Percentiles rank a stretch among this genome's conserved stretches.
Conservation (phyloP, 371 early-diverging fungal genomes). For the Dichotomocladium elegans region DNA sequence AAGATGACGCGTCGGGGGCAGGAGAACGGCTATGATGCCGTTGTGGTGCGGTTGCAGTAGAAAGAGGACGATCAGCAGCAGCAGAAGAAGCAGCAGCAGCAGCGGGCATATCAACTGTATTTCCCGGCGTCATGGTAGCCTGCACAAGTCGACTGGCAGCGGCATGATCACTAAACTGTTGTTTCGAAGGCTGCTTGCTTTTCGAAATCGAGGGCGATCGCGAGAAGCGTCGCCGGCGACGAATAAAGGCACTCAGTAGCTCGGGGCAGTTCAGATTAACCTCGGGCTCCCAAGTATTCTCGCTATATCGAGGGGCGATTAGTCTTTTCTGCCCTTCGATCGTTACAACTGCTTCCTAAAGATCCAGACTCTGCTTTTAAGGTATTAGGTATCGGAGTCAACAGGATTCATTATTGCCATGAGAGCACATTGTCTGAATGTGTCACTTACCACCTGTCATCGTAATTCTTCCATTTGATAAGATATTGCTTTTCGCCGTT, state of each 20-base stretch:
- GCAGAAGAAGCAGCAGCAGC: not conserved
- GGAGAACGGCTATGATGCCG: too few relatives aligned
- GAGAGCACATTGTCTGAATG: not conserved
- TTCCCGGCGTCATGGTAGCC: not conserved
- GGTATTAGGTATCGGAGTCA: not conserved
- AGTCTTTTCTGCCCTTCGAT: not conserved
- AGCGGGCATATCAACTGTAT: not conserved
- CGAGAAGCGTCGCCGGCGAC: not conserved
- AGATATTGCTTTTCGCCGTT: not conserved
- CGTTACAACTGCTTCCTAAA: too few relatives aligned
- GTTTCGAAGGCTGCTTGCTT: not conserved
- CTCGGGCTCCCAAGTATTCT: slow-evolving; percentile 23
- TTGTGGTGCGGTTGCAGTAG: too few relatives aligned
- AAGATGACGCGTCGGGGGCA: too few relatives aligned
- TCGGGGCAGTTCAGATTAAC: slow-evolving; percentile 16
- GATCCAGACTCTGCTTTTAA: not conserved
- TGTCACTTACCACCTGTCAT: slow-evolving; percentile 10
- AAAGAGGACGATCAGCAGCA: not conserved
- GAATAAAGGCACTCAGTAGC: slow-evolving; percentile 1
- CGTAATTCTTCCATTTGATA: slow-evolving; percentile 23
- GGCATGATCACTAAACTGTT: too few relatives aligned
- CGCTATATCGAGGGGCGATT: slow-evolving; percentile 1
- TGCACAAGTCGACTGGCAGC: too few relatives aligned
- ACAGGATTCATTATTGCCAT: not conserved
- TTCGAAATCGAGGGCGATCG: not conserved